Percentiles rank a stretch among this genome's conserved stretches.
phyloP scores from a whole-genome alignment of 495 filamentous ascomycete species.

The Hypoxylon perforatum region DNA sequence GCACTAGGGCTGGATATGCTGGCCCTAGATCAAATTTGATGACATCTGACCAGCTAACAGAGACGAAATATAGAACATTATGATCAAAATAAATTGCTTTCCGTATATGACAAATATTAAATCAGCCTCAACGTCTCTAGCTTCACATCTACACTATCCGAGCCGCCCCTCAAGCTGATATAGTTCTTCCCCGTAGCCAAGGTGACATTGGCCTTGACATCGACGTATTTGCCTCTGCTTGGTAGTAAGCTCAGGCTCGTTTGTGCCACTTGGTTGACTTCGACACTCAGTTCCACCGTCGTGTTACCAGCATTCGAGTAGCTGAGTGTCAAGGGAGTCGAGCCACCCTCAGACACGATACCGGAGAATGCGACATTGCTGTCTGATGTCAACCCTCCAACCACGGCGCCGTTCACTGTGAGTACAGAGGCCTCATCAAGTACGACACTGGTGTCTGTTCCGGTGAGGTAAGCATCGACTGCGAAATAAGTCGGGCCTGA shows the following conservation, averaged over 20 bases:
- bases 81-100: background rate
- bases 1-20: too few relatives aligned
- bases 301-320: constrained; percentile 37
- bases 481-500: constrained; percentile 40
- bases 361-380: constrained; percentile 50
- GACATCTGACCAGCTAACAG: too few relatives aligned
- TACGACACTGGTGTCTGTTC: constrained; percentile 37
- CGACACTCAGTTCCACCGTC: constrained; percentile 32
- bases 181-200: constrained; percentile 47
- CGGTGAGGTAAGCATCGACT: constrained; percentile 48
- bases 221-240: constrained; percentile 37
- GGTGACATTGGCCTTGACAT: constrained; percentile 18
- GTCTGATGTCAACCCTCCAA: constrained; percentile 37
- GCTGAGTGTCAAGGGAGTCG: constrained; percentile 25
- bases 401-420: constrained; percentile 49
- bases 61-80: too few relatives aligned
- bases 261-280: constrained; percentile 43
- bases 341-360: constrained; percentile 34
- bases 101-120: constrained; percentile 1
- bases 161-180: constrained; percentile 46
- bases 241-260: constrained; percentile 26
- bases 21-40: too few relatives aligned
- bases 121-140: constrained; percentile 37
- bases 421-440: constrained; percentile 42
- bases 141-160: constrained; percentile 25